Base-by-base conservation (phyloP, 495 filamentous ascomycete species). In the Daldinia decipiens region DNA sequence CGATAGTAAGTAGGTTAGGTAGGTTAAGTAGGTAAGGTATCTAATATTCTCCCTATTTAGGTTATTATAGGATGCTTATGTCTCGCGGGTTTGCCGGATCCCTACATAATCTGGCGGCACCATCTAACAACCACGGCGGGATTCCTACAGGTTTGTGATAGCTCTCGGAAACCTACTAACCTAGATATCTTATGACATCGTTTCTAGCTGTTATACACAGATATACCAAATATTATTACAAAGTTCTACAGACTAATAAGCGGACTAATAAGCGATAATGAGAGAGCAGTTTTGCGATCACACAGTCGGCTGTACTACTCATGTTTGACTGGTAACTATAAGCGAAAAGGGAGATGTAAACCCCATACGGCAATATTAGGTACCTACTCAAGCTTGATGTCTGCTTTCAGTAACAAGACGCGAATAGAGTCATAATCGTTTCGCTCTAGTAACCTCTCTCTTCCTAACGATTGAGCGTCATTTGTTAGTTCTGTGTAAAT, bases 271-370 rank as follows among this genome's bases (percentile, higher is more conserved):
- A 43, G 21, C 47, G 36, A 65, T 32, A 39, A 4, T 59, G n/a
- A 36, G 43, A 19, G 32, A 36, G n/a, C 43, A 40, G 31, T 53
- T 11, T 19, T 26, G 47, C 13, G 5, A 59, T 73, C 50, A 50
- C 29, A 65, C 65, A 62, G 27, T 61, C 36, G 36, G 39, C 57
- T 69, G 65, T 38, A 53, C 50, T 26, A 57, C 55, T 53, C 57
- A 54, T 19, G 13, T 54, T 73, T 27, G 36, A 65, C 55, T 57
- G 55, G 61, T 19, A 62, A 34, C 31, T 51, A 57, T 19, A 62
- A 53, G 47, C 40, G 52, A 65, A 68, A 50, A 58, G 34, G 65
- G 56, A 55, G n/a, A 1, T 36, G 3, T 24, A 56, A 19, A 32
- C 31, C n/a, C 24, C 4, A 56, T 36, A n/a, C 31, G 1, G 55